phyloP scores from a whole-genome alignment of 164 flowering plant species.

The Liquidambar formosana region DNA sequence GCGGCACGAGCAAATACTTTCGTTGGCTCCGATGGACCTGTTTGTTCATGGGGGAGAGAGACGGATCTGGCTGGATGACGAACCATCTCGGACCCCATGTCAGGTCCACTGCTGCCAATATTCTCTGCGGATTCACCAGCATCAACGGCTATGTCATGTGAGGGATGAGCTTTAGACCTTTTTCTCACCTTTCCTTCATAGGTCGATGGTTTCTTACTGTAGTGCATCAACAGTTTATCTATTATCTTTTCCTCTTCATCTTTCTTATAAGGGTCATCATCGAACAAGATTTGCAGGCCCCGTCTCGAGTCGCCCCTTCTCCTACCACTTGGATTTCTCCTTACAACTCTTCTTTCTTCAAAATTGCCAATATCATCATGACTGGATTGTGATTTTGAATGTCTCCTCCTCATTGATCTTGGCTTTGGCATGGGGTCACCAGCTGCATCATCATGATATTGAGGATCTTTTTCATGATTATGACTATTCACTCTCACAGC shows the following conservation, averaged over 20 bases:
- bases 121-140: conserved; percentile 20
- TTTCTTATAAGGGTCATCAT: conserved; percentile 34
- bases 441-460: conserved; percentile 28
- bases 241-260: conserved; percentile 78
- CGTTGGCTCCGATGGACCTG: conserved; percentile 30
- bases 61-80: conserved; percentile 46
- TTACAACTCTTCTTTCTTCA: conserved; percentile 30
- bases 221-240: conserved; percentile 71
- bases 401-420: conserved; percentile 58
- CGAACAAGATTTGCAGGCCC: conserved; percentile 50
- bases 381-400: conserved; percentile 39
- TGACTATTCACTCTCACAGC: conserved; percentile 22
- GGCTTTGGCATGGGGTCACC: conserved; percentile 42
- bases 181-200: conserved; percentile 35
- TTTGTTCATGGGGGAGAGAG: conserved; percentile 71
- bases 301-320: conserved; percentile 50
- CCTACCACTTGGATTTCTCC: conserved; percentile 46
- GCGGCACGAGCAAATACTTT: conserved; percentile 58
- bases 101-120: conserved; percentile 20
- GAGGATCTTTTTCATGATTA: conserved; percentile 19
- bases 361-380: conserved; percentile 19
- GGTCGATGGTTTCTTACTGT: conserved; percentile 65
- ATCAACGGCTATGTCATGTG: conserved; percentile 7
- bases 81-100: conserved; percentile 21
- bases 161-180: conserved; percentile 34